phyloP scores from a whole-genome alignment of 2,329 filamentous ascomycete genomes.

The Cladosporium colombiae region DNA sequence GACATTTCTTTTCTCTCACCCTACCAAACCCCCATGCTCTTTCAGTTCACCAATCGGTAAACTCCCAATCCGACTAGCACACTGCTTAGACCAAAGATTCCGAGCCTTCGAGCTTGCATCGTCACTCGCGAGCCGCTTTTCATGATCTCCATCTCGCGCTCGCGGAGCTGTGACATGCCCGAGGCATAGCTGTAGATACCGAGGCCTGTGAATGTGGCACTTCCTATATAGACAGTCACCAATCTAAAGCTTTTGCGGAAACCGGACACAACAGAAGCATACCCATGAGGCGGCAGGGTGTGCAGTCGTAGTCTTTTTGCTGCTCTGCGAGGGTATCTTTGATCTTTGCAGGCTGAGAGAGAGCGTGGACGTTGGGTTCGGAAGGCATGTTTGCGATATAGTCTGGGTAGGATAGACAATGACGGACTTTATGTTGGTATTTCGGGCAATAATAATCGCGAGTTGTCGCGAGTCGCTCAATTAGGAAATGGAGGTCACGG shows the following conservation, averaged over 20 bases:
- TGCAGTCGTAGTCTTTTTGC: conserved; percentile 23
- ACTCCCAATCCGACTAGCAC: conserved; percentile 47
- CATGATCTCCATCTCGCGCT: conserved; percentile 44
- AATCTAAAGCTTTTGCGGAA: not conserved
- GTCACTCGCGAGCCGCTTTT: conserved; percentile 45
- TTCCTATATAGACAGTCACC: conserved; percentile 37
- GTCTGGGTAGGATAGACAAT: not conserved
- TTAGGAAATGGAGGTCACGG: conserved; percentile 5
- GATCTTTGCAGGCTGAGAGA: conserved; percentile 16
- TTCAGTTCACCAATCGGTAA: conserved; percentile 40
- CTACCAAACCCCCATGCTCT: not conserved
- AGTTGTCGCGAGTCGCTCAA: conserved; percentile 12
- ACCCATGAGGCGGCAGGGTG: conserved; percentile 23
- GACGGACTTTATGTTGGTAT: not conserved
- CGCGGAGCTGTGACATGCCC: conserved; percentile 46
- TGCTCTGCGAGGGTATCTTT: conserved; percentile 19
- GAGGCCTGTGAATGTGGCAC: conserved; percentile 48
- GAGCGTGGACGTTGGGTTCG: conserved; percentile 6
- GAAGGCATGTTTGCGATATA: not conserved
- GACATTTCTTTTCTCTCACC: not conserved
- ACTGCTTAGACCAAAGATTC: conserved; percentile 43
- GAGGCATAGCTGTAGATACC: conserved; percentile 50
- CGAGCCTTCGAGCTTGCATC: conserved; percentile 42
- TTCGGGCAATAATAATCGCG: not conserved
- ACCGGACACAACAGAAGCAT: not conserved